Base-by-base conservation (phyloP, 768 basidiomycete species). In the Filobasidium floriforme region DNA sequence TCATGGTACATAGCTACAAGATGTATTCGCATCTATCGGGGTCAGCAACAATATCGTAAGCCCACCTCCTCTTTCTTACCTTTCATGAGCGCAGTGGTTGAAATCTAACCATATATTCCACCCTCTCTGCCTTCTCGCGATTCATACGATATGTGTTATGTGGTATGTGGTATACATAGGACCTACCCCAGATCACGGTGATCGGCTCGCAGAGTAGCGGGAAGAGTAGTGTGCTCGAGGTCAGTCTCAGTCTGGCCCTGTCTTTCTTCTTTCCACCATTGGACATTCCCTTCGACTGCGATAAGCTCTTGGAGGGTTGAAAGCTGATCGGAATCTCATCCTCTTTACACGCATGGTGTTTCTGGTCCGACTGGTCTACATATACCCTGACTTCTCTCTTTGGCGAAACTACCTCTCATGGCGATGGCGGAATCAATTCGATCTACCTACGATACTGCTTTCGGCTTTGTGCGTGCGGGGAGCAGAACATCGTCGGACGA, bases 401-500 rank as follows among this genome's bases (percentile, higher is more conserved):
- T n/a, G n/a, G n/a, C n/a, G n/a, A n/a, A n/a, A n/a, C 32, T 37
- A 37, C 32, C 32, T 37, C 32, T 9, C 32, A 4, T 37, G 9
- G 9, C 32, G 4, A n/a, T 37, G 32, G 32, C 32, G 32, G 32
- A 37, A n/a, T n/a, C n/a, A 49, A 49, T 49, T 3, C 18, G 46
- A 49, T 49, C 18, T 49, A 49, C 15, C 22, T 18, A 18, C 12
- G 5, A 15, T 22, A 3, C 18, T 3, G 15, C 18, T 14, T 49
- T 15, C 46, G 22, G 3, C 4, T 37, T 37, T 37, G 19, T 44
- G 43, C 10, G 43, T 15, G 46, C 5, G 3, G 46, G 22, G 22
- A 49, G 14, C 14, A 94, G 92, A 96, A 98, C 81, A 92, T 97
- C 71, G 93, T 97, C 63, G 96, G 96, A 66, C 86, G 94, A 71